phyloP scores from a whole-genome alignment of 2,329 filamentous ascomycete species.

The Ramichloridium luteum region DNA sequence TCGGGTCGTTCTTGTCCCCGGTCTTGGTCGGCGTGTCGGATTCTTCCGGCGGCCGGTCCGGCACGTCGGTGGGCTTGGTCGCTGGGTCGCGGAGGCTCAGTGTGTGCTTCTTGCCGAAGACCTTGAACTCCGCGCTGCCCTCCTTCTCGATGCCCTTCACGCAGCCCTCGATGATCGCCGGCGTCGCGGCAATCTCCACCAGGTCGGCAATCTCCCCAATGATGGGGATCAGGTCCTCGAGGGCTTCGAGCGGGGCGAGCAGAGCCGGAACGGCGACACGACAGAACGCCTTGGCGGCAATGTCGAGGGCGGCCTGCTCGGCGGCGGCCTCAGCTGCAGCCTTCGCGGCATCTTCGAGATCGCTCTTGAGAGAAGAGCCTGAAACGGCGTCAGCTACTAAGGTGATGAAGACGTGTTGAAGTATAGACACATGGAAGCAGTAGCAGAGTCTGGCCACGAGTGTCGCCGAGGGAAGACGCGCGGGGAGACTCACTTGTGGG shows the following conservation, averaged over 20 bases:
- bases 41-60: no score
- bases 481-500: conserved; percentile 13
- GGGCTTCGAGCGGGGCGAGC: conserved; percentile 11
- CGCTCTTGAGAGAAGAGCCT: no score
- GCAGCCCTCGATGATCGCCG: conserved; percentile 22
- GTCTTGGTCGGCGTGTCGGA: no score
- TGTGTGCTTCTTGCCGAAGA: conserved; percentile 22
- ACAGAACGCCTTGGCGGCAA: conserved; percentile 28
- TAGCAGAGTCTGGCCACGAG: no score
- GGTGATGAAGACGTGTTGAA: no score
- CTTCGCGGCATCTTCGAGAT: conserved; percentile 19
- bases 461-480: no score
- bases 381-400: no score
- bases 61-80: no score
- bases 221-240: conserved; percentile 7
- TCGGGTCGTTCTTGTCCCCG: no score
- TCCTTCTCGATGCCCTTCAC: conserved; percentile 26
- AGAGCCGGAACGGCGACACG: conserved; percentile 24
- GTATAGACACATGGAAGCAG: no score
- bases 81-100: no score
- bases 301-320: conserved; percentile 22
- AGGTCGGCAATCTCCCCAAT: conserved; percentile 2
- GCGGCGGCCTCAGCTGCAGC: conserved; percentile 18
- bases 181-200: conserved; percentile 19
- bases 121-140: conserved; percentile 21